phyloP scores from a whole-genome alignment of 1,139 yeast species.

The Suhomyces coccinellae region DNA sequence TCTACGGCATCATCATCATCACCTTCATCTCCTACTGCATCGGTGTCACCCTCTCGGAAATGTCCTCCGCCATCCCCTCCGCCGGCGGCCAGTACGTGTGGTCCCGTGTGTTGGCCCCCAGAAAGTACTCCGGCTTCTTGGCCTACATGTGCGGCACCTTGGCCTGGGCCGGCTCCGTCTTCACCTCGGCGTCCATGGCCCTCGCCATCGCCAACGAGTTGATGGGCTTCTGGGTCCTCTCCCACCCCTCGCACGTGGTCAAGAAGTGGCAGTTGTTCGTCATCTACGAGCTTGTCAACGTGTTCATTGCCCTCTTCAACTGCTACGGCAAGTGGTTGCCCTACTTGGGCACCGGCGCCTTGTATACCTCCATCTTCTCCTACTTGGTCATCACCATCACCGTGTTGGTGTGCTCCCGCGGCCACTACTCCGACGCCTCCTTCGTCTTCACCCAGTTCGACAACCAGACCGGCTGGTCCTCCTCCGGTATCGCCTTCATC shows the following conservation, averaged over 20 bases:
- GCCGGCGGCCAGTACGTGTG: constrained; percentile 71
- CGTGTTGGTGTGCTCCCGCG: constrained; percentile 55
- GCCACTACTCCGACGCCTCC: constrained; percentile 53
- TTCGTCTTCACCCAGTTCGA: constrained; percentile 63
- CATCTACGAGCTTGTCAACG: constrained; percentile 43
- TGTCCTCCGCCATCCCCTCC: constrained; percentile 59
- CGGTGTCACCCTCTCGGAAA: constrained; percentile 54
- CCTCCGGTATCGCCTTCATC: constrained; percentile 60
- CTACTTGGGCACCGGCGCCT: constrained; percentile 48
- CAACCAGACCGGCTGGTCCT: constrained; percentile 67
- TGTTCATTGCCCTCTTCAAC: constrained; percentile 51
- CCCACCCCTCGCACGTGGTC: constrained; percentile 44
- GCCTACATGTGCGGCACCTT: constrained; percentile 59
- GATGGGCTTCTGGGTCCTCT: constrained; percentile 55
- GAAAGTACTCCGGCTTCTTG: constrained; percentile 48
- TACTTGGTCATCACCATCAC: constrained; percentile 56
- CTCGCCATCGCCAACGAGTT: constrained; percentile 51
- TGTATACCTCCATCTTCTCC: constrained; percentile 55
- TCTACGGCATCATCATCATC: constrained; percentile 66
- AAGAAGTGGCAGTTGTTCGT: constrained; percentile 61
- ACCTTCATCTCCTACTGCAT: constrained; percentile 52
- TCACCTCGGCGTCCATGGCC: constrained; percentile 62
- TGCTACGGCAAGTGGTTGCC: constrained; percentile 61
- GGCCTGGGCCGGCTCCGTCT: constrained; percentile 61
- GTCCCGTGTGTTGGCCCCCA: constrained; percentile 58